phyloP scores from a whole-genome alignment of 2,329 filamentous ascomycete species.

The Parasarocladium wereldwijsianum region DNA sequence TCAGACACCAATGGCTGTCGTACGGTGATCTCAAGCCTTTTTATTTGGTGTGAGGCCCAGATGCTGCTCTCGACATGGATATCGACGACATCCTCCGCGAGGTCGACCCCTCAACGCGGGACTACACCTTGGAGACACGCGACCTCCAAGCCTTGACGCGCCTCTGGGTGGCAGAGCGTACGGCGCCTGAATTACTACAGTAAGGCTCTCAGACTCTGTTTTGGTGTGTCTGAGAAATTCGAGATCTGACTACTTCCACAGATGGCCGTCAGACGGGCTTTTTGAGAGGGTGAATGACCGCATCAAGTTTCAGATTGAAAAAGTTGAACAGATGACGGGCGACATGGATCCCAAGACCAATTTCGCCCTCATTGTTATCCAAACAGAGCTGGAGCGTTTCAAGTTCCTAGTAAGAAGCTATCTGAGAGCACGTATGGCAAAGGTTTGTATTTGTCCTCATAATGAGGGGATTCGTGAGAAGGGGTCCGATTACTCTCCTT shows the following conservation, averaged over 20 bases:
- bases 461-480: no score
- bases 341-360: slow-evolving; percentile 84
- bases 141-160: slow-evolving; percentile 84
- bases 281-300: slow-evolving; percentile 70
- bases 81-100: slow-evolving; percentile 69
- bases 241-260: slow-evolving; percentile 1
- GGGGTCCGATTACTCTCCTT: no score
- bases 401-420: slow-evolving; percentile 82
- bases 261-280: slow-evolving; percentile 54
- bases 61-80: slow-evolving; percentile 50
- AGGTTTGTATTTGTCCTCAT: slow-evolving; percentile 35
- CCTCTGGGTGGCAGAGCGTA: slow-evolving; percentile 85
- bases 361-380: slow-evolving; percentile 84
- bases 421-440: slow-evolving; percentile 71
- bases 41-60: no score
- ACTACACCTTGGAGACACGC: slow-evolving; percentile 42
- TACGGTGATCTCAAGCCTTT: no score
- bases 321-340: slow-evolving; percentile 62
- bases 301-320: slow-evolving; percentile 54
- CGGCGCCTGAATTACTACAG: slow-evolving; percentile 74
- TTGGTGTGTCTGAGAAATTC: neutral
- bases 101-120: slow-evolving; percentile 45
- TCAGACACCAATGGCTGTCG: no score
- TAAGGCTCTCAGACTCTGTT: slow-evolving; percentile 26
- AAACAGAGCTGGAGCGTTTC: slow-evolving; percentile 89